Conservation (phyloP, 2,329 filamentous ascomycete genomes). For the Epichloe gansuensis region DNA sequence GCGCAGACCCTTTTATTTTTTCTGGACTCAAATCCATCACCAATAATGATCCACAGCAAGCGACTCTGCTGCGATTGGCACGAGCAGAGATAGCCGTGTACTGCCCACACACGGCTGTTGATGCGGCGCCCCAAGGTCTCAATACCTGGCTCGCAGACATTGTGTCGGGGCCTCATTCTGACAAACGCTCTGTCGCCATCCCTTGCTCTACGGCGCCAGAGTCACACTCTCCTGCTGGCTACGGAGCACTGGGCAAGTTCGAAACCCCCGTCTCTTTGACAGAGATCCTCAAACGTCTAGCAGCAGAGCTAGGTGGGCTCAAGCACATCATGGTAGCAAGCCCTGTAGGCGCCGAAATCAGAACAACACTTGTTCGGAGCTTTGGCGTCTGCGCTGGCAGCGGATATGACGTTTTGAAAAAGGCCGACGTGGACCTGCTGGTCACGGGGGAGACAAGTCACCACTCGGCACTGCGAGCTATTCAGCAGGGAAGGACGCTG, state of each 20-base stretch:
- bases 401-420: constrained; percentile 63
- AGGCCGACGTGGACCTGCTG: constrained; percentile 60
- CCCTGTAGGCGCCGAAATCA: constrained; percentile 33
- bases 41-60: constrained; percentile 72
- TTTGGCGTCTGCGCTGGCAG: constrained; percentile 86
- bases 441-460: constrained; percentile 92
- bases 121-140: constrained; percentile 72
- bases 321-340: constrained; percentile 36
- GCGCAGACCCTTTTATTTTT: constrained; percentile 87
- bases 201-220: constrained; percentile 30
- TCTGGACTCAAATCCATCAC: constrained; percentile 81
- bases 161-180: constrained; percentile 43
- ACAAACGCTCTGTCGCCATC: constrained; percentile 29
- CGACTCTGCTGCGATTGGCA: constrained; percentile 67
- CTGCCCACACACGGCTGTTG: constrained; percentile 87
- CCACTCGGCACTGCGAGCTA: constrained; percentile 77
- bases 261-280: constrained; percentile 23
- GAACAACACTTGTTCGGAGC: constrained; percentile 39
- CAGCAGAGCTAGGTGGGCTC: constrained; percentile 55
- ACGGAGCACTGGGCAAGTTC: constrained; percentile 38
- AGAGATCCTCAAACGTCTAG: constrained; percentile 39
- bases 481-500: constrained; percentile 70
- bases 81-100: constrained; percentile 89
- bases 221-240: constrained; percentile 35
- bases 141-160: constrained; percentile 92